Base-by-base conservation (phyloP, 192 early-diverging fungal genomes). In the Umbelopsis sp. region DNA sequence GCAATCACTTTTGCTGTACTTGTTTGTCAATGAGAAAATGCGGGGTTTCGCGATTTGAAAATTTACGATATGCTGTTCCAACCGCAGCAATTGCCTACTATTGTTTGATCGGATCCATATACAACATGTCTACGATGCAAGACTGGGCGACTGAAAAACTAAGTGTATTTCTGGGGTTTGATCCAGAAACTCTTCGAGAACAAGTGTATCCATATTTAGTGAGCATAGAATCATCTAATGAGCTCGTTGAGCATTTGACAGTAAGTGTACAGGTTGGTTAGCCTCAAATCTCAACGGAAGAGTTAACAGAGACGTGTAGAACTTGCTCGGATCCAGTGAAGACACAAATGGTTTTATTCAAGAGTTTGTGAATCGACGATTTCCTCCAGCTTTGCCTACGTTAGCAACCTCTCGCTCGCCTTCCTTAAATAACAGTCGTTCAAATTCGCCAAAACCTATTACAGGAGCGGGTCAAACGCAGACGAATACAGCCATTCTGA, bases 161-260 rank as follows among this genome's bases (percentile, higher is more conserved):
- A 48, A 50, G 47, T 37, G 44, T 75, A 7, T 81, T 81, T 64
- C 67, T 81, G 4, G 80, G 76, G 12, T 72, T 81, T 46, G 80
- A 81, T 41, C 58, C 69, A 23, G 73, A 75, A 49, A 81, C 80
- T 16, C 37, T 81, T 25, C 18, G 69, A 48, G 53, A 50, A 18
- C 80, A 81, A 49, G 64, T 81, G 3, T 20, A 78, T 15, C 80
- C 80, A 12, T 81, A 81, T 67, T 55, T 81, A 25, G 66, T 78
- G 64, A 72, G 69, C 46, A 44, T 75, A 13, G 53, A 72, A 3
- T 50, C 72, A 21, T 49, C 72, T 21, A 49, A 68, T 46, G 73
- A 46, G 3, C 66, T 81, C 46, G 65, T 70, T 20, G 46, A 77
- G 27, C 66, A 78, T 65, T 48, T 81, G 45, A 68, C 51, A 23